Evolutionary conservation across 805 yeast genomes (phyloP).

Genomic region (Scheffersomyces spartinae): DNA sequence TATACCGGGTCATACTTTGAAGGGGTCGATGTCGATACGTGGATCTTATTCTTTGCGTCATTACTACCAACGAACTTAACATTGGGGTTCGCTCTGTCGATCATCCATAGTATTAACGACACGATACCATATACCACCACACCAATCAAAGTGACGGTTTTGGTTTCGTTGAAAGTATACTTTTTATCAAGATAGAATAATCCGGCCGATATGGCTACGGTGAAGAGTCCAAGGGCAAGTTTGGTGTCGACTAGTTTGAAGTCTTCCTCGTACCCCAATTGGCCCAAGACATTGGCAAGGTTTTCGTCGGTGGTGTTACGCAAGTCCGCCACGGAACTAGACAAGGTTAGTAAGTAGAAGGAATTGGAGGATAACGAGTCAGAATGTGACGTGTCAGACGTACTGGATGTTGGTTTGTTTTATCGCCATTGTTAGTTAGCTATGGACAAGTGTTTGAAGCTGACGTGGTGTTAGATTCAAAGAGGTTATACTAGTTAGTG

Average conservation of each 20-base stretch:
- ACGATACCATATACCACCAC: slow-evolving; percentile 17
- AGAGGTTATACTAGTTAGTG: no score
- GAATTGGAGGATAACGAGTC: no score
- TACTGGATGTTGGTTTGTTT: no score
- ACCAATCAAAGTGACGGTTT: slow-evolving; percentile 13
- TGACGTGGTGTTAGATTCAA: no score
- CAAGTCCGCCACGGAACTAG: slow-evolving; percentile 27
- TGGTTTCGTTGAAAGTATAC: slow-evolving; percentile 17
- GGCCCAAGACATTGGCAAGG: slow-evolving; percentile 16
- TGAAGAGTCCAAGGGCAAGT: slow-evolving; percentile 25
- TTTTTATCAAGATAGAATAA: slow-evolving; percentile 27
- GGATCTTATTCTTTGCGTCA: slow-evolving; percentile 12
- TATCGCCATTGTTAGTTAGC: no score
- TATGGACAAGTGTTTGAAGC: no score
- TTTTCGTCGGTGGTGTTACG: slow-evolving; percentile 26
- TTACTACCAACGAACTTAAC: slow-evolving; percentile 26
- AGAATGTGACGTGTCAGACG: no score
- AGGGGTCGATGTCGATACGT: slow-evolving; percentile 18
- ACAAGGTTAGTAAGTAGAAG: no score
- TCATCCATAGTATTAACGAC: slow-evolving; percentile 14
- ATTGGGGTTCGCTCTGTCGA: slow-evolving; percentile 16
- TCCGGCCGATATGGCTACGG: slow-evolving; percentile 27
- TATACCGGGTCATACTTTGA: slow-evolving; percentile 26
- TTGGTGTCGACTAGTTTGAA: slow-evolving; percentile 24
- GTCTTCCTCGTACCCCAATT: slow-evolving; percentile 26